A percentile compares a stretch with the other conserved stretches of the same genome.
phyloP scores from a whole-genome alignment of 78 protist genomes.

The Dictyostelium intermedium region DNA sequence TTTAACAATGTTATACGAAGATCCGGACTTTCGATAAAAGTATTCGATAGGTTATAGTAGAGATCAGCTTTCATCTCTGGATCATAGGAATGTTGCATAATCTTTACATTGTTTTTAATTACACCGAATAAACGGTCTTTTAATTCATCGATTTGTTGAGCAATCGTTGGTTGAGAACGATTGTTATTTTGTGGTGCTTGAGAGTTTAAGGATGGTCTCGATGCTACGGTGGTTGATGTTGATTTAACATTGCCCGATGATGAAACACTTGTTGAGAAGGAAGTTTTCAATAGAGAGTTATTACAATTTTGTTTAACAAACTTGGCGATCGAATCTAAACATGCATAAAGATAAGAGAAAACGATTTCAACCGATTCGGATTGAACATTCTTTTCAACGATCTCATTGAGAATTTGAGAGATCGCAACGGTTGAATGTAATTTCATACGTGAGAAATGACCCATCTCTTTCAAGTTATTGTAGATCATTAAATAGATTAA shows the following conservation, averaged over 20 bases:
- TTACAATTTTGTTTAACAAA: constrained; percentile 23
- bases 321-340: constrained; percentile 24
- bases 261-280: neutral
- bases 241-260: neutral
- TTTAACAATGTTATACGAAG: constrained; percentile 81
- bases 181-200: neutral
- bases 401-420: constrained; percentile 50
- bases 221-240: neutral
- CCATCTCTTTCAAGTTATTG: constrained; percentile 40
- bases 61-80: constrained; percentile 81
- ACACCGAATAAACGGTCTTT: constrained; percentile 49
- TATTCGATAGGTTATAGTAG: constrained; percentile 44
- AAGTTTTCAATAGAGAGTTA: neutral
- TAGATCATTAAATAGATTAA: constrained; percentile 47
- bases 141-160: constrained; percentile 69
- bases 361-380: neutral
- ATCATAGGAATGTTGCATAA: constrained; percentile 65
- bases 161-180: neutral
- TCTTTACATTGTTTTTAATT: constrained; percentile 52
- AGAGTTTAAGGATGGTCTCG: neutral
- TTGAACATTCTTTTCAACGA: neutral
- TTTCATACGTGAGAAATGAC: constrained; percentile 76
- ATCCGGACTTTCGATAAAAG: constrained; percentile 75
- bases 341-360: constrained; percentile 1
- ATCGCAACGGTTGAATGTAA: constrained; percentile 72